Evolutionary conservation across 768 basidiomycete species (phyloP).

Genomic region (Tulasnella sp.): DNA sequence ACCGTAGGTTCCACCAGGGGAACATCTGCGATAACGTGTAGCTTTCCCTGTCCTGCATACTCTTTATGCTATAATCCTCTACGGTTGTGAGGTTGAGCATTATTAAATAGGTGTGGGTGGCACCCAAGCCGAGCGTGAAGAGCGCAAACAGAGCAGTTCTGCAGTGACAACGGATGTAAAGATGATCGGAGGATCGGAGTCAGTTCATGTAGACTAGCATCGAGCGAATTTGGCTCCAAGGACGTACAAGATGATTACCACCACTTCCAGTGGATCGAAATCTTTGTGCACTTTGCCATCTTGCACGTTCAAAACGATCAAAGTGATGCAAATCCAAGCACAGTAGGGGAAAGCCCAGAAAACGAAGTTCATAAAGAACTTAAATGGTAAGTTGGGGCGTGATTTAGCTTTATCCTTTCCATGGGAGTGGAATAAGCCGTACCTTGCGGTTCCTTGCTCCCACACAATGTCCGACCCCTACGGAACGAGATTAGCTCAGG

Average conservation of each 20-base stretch:
- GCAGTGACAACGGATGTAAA: not conserved
- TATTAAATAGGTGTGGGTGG: slow-evolving; percentile 60
- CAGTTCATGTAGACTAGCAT: not conserved
- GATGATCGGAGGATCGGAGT: not conserved
- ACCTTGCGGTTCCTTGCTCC: slow-evolving; percentile 90
- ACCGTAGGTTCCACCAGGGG: slow-evolving; percentile 55
- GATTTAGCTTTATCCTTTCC: not conserved
- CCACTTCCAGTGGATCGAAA: slow-evolving; percentile 65
- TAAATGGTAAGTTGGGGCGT: not conserved
- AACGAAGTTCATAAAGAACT: slow-evolving; percentile 85
- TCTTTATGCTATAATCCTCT: slow-evolving; percentile 59
- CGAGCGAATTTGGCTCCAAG: not conserved
- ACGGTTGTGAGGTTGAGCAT: slow-evolving; percentile 69
- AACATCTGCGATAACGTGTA: slow-evolving; percentile 49
- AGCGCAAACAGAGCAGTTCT: slow-evolving; percentile 68
- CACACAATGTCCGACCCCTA: slow-evolving; percentile 92
- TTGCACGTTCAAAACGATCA: slow-evolving; percentile 51
- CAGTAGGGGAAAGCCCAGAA: slow-evolving; percentile 58
- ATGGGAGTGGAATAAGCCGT: slow-evolving; percentile 24
- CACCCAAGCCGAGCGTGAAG: slow-evolving; percentile 58
- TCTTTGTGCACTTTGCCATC: slow-evolving; percentile 30
- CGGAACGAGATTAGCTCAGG: slow-evolving; percentile 22
- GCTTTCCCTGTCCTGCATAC: slow-evolving; percentile 63
- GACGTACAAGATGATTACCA: slow-evolving; percentile 68
- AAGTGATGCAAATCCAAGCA: slow-evolving; percentile 57